Base-by-base conservation (phyloP, 257 asterid species). In the Solanum chmielewskii region DNA sequence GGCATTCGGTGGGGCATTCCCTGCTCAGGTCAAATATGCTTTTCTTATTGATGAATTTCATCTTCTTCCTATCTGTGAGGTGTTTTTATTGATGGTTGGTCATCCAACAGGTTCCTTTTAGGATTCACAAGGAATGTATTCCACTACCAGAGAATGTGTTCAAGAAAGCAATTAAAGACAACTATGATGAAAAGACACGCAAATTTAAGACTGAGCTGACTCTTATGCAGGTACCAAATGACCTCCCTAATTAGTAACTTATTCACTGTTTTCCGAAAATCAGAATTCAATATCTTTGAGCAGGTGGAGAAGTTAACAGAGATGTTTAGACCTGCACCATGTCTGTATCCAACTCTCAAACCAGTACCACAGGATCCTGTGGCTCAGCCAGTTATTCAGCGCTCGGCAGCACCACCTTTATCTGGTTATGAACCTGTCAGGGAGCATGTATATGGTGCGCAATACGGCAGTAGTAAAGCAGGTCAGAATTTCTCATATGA, bases 1-100 rank as follows among this genome's bases (percentile, higher is more conserved):
- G 71, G 99, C 99, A 66, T 97, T 93, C 68, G 93, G 92, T 86
- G 99, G 99, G 81, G 95, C 87, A 37, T 97, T 97, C 88, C 99
- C 98, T 23, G 98, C 91, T 74, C 99, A 97, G 99, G 99, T 95
- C 82, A 86, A 21, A 45, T 62, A 82, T 84, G 15, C 70, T 59
- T 25, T 33, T 90, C 71, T 59, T 87, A 3, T 1, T 87, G 25
- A 7, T 59, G 10, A 64, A 64, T 66, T 76, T 86, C 87, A 21
- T 37, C 41, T 86, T 64, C 85, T 68, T 88, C 85, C 81, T 62
- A 75, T 86, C 71, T 85, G 59, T 86, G 21, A 52, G 83, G 66
- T 87, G 69, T 64, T 71, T 89, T 80, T 86, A n/a, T 83, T 86
- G 78, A 41, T 73, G 78, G 42, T 86, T 47, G 68, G 60, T 68